These are phyloP conservation scores for Ophiocordyceps camponoti-leonardi DNA, from an alignment of 2,329 filamentous ascomycete genomes.

Conservation along the genomic window DNA sequence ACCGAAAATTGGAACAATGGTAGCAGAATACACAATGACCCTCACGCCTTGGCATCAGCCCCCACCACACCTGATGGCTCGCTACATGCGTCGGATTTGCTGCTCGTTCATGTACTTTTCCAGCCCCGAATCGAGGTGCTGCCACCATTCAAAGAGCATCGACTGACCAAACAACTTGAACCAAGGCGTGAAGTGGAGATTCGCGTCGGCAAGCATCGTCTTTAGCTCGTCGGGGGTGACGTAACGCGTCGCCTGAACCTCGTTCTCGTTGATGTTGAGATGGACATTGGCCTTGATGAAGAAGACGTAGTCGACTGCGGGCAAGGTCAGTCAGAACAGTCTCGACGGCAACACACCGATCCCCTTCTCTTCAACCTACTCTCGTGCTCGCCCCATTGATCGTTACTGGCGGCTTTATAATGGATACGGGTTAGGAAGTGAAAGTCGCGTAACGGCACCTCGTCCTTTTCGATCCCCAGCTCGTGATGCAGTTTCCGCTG, in stretches of 20 bases:
- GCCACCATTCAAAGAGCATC: conserved; percentile 98
- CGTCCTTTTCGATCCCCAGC: conserved; percentile 73
- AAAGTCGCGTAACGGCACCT: conserved; percentile 85
- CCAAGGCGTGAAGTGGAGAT: conserved; percentile 86
- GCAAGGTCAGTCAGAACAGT: not conserved
- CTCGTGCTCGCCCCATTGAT: conserved; percentile 98
- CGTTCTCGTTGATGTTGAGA: conserved; percentile 66
- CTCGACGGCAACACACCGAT: no score
- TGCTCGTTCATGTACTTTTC: conserved; percentile 77
- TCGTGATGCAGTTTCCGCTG: conserved; percentile 90
- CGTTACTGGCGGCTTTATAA: conserved; percentile 92
- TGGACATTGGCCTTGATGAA: conserved; percentile 94
- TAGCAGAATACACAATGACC: no score
- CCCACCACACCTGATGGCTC: not conserved
- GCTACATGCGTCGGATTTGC: conserved; percentile 68
- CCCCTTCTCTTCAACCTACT: conserved; percentile 41
- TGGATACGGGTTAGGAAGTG: conserved; percentile 92
- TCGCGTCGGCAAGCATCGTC: conserved; percentile 65
- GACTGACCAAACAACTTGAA: conserved; percentile 98
- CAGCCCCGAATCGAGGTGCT: conserved; percentile 61
- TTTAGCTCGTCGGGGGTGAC: conserved; percentile 71
- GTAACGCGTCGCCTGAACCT: conserved; percentile 72
- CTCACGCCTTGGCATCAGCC: not conserved
- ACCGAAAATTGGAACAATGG: no score
- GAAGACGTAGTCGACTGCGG: conserved; percentile 85